Percentiles rank a stretch among this genome's conserved stretches.
phyloP scores from a whole-genome alignment of 805 yeast species.

The Scheffersomyces ergatensis region DNA sequence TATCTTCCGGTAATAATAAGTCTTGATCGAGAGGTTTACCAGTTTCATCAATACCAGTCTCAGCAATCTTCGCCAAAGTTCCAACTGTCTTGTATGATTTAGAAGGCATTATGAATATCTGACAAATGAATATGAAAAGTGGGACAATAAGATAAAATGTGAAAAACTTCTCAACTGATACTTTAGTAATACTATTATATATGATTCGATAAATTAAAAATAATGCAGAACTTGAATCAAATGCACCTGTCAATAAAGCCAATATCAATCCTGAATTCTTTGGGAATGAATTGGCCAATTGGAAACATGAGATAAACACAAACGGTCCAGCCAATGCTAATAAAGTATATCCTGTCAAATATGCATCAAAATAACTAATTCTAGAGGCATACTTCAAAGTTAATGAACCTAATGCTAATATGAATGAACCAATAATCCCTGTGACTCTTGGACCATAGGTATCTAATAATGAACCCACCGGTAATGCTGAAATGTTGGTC shows the following conservation, averaged over 20 bases:
- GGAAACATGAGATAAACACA: conserved; percentile 87
- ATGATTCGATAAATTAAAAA: conserved; percentile 70
- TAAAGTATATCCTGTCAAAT: conserved; percentile 67
- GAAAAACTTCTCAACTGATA: conserved; percentile 62
- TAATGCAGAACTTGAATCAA: conserved; percentile 88
- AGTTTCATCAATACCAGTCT: conserved; percentile 71
- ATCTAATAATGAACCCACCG: conserved; percentile 81
- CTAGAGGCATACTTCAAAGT: conserved; percentile 39
- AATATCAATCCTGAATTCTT: conserved; percentile 74
- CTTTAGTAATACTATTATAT: conserved; percentile 44
- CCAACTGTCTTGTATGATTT: conserved; percentile 73
- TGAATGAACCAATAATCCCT: conserved; percentile 68
- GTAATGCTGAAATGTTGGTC: conserved; percentile 78
- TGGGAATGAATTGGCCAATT: conserved; percentile 82
- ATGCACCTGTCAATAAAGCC: conserved; percentile 89
- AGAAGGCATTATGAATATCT: conserved; percentile 75
- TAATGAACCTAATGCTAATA: conserved; percentile 57
- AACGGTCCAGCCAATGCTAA: conserved; percentile 94
- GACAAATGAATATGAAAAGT: conserved; percentile 69
- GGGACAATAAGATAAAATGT: conserved; percentile 71
- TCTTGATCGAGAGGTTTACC: conserved; percentile 57
- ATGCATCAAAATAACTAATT: conserved; percentile 52
- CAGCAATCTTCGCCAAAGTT: conserved; percentile 62
- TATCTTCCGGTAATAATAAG: conserved; percentile 33
- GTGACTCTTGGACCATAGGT: conserved; percentile 76